Evolutionary conservation across 75 land plant genomes (phyloP).

Genomic region (Picea glauca): DNA sequence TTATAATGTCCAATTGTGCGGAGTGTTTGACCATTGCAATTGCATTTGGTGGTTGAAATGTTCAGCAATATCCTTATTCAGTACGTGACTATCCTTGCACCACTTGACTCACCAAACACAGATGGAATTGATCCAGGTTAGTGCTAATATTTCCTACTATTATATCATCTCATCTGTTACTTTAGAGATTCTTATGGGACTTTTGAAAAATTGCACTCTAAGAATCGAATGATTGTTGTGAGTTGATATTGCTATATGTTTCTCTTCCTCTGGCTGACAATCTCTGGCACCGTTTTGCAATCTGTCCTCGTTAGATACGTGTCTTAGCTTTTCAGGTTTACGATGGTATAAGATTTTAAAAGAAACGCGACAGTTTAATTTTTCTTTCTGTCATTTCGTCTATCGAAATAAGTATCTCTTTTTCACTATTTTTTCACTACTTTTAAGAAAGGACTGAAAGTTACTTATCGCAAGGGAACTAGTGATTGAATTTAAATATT

Average conservation of each 20-base stretch:
- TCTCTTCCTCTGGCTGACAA: not conserved
- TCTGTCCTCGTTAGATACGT: no score
- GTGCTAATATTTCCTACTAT: not conserved
- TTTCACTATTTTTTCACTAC: no score
- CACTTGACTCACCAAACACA: conserved; percentile 31
- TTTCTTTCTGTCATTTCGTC: not conserved
- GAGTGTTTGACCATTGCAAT: not conserved
- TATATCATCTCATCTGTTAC: not conserved
- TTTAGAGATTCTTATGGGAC: not conserved
- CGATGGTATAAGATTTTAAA: no score
- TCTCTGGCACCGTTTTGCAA: no score
- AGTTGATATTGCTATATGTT: not conserved
- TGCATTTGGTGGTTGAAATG: not conserved
- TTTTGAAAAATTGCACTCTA: not conserved
- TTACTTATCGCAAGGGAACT: no score
- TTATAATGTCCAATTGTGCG: not conserved
- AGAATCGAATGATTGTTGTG: not conserved
- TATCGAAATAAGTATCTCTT: no score
- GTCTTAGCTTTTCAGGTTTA: no score
- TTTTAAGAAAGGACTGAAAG: no score
- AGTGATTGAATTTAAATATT: no score
- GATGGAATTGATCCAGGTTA: conserved; percentile 38
- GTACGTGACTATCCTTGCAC: conserved; percentile 29
- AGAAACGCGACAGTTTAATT: not conserved
- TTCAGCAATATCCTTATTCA: conserved; percentile 31